Percentiles rank a stretch among this genome's conserved stretches.
Conservation (phyloP, 805 yeast species). For the Candida piceae region DNA sequence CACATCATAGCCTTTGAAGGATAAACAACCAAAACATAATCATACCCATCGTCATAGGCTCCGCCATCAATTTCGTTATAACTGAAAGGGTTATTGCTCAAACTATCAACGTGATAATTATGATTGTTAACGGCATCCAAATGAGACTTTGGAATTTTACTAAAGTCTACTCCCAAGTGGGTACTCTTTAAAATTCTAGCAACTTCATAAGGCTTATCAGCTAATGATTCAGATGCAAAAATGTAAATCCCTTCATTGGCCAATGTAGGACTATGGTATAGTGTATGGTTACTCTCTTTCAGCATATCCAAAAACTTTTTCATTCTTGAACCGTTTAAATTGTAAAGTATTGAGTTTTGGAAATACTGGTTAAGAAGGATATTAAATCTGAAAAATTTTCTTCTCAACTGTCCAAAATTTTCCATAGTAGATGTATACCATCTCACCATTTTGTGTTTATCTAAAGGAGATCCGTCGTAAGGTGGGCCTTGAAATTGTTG, state of each 20-base stretch:
- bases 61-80: constrained; percentile 6
- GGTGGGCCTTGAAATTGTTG: constrained; percentile 68
- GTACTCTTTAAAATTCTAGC: constrained; percentile 39
- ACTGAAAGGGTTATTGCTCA: constrained; percentile 5
- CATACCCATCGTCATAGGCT: constrained; percentile 23
- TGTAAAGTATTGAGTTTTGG: constrained; percentile 65
- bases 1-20: constrained; percentile 84
- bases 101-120: constrained; percentile 18
- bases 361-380: constrained; percentile 62
- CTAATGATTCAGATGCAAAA: constrained; percentile 63
- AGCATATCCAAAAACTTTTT: constrained; percentile 52
- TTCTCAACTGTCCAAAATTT: constrained; percentile 67
- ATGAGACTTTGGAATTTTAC: constrained; percentile 30
- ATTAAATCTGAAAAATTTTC: constrained; percentile 78
- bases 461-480: constrained; percentile 27
- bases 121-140: constrained; percentile 26
- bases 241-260: constrained; percentile 76
- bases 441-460: constrained; percentile 42
- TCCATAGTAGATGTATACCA: constrained; percentile 69
- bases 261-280: constrained; percentile 61
- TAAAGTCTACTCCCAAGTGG: constrained; percentile 47
- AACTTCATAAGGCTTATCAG: constrained; percentile 38
- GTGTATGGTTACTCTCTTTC: constrained; percentile 63
- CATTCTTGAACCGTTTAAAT: constrained; percentile 44
- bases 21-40: constrained; percentile 67